These are phyloP conservation scores for Penicillium sp. DNA, from an alignment of 2,329 filamentous ascomycete species.

Conservation along the genomic window DNA sequence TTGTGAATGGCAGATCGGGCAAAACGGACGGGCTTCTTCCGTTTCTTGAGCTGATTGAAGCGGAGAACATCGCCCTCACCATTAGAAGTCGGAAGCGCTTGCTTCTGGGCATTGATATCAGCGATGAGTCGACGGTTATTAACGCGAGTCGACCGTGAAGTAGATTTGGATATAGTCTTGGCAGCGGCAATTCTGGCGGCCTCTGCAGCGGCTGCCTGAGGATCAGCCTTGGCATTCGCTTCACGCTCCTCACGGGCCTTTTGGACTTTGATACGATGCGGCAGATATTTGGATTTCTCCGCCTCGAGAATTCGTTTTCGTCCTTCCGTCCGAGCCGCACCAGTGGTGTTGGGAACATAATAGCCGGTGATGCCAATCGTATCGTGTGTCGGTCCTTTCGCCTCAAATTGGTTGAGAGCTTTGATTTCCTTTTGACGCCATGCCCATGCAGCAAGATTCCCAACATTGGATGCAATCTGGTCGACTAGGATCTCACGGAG, in stretches of 20 bases:
- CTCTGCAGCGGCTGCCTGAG: conserved; percentile 64
- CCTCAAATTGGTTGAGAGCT: conserved; percentile 60
- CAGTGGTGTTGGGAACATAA: conserved; percentile 82
- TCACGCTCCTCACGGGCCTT: conserved; percentile 89
- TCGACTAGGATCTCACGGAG: conserved; percentile 53
- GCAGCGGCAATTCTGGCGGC: conserved; percentile 71
- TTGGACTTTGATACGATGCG: conserved; percentile 94
- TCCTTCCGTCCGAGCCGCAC: conserved; percentile 86
- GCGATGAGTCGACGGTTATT: conserved; percentile 94
- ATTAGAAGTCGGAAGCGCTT: conserved; percentile 64
- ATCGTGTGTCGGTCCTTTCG: conserved; percentile 52
- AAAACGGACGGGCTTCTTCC: conserved; percentile 98
- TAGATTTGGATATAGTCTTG: conserved; percentile 79
- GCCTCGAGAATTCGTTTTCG: conserved; percentile 94
- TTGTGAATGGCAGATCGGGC: conserved; percentile 97
- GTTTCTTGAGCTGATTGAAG: conserved; percentile 99
- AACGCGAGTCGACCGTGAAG: conserved; percentile 87
- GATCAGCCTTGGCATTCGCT: conserved; percentile 63
- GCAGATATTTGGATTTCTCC: conserved; percentile 96
- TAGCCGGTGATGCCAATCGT: conserved; percentile 61
- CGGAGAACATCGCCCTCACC: conserved; percentile 85
- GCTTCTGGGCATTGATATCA: conserved; percentile 93
- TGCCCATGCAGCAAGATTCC: conserved; percentile 62
- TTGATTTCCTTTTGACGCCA: conserved; percentile 73
- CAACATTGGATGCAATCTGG: conserved; percentile 49